Evolutionary conservation across 345 rosid species (phyloP), one percentile per base, ranked within the genome.

Genomic region (Carallia pectinifolia): DNA sequence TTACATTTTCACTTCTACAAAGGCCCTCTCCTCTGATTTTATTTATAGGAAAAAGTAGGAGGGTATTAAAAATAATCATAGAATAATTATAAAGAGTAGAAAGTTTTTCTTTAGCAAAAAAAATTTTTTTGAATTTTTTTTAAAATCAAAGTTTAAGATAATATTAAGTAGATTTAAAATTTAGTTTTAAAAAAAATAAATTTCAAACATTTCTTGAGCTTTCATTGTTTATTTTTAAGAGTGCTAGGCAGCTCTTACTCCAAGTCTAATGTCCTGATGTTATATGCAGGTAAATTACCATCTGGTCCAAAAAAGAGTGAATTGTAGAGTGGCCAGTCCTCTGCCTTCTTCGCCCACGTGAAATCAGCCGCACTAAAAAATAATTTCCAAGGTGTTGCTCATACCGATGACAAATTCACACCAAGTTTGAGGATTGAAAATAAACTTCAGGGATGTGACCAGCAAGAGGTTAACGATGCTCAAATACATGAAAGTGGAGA

Each of bases 311-410:
- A 81, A 87, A 92, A 88, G 79, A 87, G 90, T 74, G 84, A 88
- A 75, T 81, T 87, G 63, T 83, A 81, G 85, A 81, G 89, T 65
- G 99, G 97, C 7, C 93, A 82, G 77, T 95, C 99, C 2, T 95
- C 99, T 9, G 99, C 99, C 68, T 95, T 95, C 84, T 92, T 92
- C 68, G 87, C 96, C 53, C 92, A 95, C 6, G 96, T 89, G 55
- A 95, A 90, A 77, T 86, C 97, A 36, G 77, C 72, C 74, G 77
- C 83, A 18, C 64, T 64, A 6, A 87, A 75, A 68, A 80, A 33
- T 60, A 74, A n/a, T 68, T 40, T 77, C 67, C 70, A 72, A 40
- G 78, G 68, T 48, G 27, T 61, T 71, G 65, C 72, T 17, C 64
- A 37, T 64, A 53, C 50, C 18, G 82, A 77, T 18, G 83, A 74